Conservation (phyloP, 2,329 filamentous ascomycete species). For the Neopestalotiopsis sp. region DNA sequence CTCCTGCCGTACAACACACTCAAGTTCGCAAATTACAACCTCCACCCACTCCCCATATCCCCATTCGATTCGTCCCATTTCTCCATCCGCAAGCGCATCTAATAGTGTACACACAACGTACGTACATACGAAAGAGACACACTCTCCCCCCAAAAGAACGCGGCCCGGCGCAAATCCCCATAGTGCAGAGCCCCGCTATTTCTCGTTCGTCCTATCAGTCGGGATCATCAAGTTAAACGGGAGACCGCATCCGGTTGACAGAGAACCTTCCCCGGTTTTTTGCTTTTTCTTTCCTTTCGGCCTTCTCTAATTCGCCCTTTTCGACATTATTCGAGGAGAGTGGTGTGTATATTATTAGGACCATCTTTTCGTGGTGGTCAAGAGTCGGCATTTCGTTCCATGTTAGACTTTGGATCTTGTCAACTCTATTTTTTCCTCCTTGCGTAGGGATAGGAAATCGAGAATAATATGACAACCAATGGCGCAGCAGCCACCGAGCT, state of each 20-base stretch:
- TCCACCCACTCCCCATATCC: not conserved
- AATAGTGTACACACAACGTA: not conserved
- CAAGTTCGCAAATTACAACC: not conserved
- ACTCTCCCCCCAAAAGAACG: not conserved
- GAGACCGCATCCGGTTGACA: not conserved
- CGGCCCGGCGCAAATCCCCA: not conserved
- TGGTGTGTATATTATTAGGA: not conserved
- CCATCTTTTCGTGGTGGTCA: not conserved
- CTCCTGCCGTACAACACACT: not conserved
- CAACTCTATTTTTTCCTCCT: not conserved
- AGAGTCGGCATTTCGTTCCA: no score
- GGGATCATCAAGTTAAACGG: not conserved
- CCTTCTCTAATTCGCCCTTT: not conserved
- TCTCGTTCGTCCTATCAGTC: not conserved
- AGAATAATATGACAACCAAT: conserved; percentile 20
- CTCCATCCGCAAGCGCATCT: not conserved
- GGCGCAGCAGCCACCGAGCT: conserved; percentile 18
- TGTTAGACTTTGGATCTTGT: not conserved
- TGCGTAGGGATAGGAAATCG: no score
- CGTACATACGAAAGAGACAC: not conserved
- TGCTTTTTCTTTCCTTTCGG: not conserved
- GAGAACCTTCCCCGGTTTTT: not conserved
- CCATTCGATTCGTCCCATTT: not conserved
- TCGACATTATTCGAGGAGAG: not conserved
- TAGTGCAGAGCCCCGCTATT: not conserved